A percentile compares a stretch with the other conserved stretches of the same genome.
phyloP scores from a whole-genome alignment of 306 rosid genomes.

The Benincasa hispida region DNA sequence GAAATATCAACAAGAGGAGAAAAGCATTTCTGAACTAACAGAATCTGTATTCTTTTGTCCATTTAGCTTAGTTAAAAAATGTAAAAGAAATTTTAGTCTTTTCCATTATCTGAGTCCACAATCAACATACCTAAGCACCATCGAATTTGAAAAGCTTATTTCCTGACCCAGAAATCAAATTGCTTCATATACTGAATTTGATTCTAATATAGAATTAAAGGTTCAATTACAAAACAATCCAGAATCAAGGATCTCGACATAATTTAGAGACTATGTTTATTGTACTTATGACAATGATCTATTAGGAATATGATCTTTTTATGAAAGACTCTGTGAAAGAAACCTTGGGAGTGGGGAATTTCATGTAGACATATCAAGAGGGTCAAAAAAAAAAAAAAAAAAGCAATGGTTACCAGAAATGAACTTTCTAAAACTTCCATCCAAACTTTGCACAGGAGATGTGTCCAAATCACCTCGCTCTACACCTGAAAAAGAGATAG shows the following conservation, averaged over 20 bases:
- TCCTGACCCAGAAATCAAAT: not conserved
- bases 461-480: conserved; percentile 24
- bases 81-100: not conserved
- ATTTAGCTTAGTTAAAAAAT: not conserved
- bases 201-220: not conserved
- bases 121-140: not conserved
- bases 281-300: not conserved
- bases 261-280: not conserved
- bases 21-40: not conserved
- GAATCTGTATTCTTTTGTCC: not conserved
- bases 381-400: not conserved
- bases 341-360: not conserved
- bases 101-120: not conserved
- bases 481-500: conserved; percentile 7
- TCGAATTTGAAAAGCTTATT: not conserved
- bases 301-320: not conserved
- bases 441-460: conserved; percentile 21
- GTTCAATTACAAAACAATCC: not conserved
- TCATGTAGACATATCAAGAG: not conserved
- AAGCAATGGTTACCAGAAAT: conserved; percentile 17
- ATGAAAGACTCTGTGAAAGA: not conserved
- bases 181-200: not conserved
- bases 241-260: not conserved
- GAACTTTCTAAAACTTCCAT: conserved; percentile 34
- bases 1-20: not conserved